Conservation (phyloP, 2,329 filamentous ascomycete genomes). For the Apiospora hydei region DNA sequence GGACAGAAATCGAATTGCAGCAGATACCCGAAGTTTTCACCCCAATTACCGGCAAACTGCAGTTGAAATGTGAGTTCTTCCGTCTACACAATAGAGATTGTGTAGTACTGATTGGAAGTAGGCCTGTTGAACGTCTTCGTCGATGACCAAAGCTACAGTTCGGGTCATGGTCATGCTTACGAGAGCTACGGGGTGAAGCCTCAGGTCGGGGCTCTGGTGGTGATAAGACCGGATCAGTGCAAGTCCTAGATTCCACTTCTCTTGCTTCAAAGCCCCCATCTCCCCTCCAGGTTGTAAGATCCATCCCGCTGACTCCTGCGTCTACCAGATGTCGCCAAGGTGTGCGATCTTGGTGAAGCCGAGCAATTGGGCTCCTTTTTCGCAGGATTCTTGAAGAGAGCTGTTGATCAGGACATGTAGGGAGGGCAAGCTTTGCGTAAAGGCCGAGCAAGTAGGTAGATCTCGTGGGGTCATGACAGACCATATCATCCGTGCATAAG, state of each 20-base stretch:
- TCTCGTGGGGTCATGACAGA: not conserved
- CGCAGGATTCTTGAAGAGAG: constrained; percentile 1
- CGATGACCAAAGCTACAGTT: constrained; percentile 62
- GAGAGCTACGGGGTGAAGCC: constrained; percentile 60
- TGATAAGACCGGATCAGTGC: constrained; percentile 70
- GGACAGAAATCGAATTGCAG: constrained; percentile 56
- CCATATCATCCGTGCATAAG: constrained; percentile 2
- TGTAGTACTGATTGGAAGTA: constrained; percentile 35
- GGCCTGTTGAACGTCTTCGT: constrained; percentile 66
- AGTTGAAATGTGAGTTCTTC: constrained; percentile 55
- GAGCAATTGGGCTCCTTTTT: not conserved
- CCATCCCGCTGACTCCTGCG: not conserved
- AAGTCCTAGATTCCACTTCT: constrained; percentile 38
- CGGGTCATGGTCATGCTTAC: constrained; percentile 64
- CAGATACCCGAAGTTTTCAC: constrained; percentile 64
- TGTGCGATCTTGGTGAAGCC: constrained; percentile 33
- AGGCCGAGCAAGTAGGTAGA: not conserved
- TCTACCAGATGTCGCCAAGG: constrained; percentile 38
- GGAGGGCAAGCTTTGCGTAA: not conserved
- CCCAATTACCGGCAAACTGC: constrained; percentile 61
- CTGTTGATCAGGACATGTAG: not conserved
- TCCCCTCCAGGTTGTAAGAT: not conserved
- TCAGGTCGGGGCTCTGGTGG: constrained; percentile 52
- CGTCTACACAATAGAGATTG: not conserved
- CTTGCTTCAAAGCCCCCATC: not conserved